Base-by-base conservation (phyloP, 1,284 basidiomycete species). In the Pseudozyma hubeiensis region DNA sequence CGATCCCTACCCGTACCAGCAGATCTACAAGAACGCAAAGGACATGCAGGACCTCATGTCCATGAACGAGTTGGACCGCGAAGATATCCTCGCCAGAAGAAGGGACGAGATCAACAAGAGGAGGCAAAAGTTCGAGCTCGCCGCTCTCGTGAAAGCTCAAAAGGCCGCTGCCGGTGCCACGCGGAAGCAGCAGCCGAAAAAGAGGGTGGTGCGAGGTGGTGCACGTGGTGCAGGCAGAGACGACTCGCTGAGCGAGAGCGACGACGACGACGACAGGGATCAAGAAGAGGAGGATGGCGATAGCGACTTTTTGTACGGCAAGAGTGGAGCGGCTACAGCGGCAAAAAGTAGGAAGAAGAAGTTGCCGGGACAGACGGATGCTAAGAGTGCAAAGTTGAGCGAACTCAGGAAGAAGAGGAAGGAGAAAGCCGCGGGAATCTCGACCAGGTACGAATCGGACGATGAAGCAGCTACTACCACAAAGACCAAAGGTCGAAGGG, bases 61-160 rank as follows among this genome's bases (percentile, higher is more conserved):
- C 33, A 88, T 96, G 88, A 89, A 91, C 41, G 94, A 97, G 85
- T 88, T 97, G 69, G 91, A 95, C 68, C 89, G 95, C 48, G 94
- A 97, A 85, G 90, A 90, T 30, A 91, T 93, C 54, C 88, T 97
- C 13, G 90, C 92, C 0, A 87, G 89, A 55, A 89, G 94, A 8
- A 87, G 90, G 47, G 93, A 94, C 65, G 90, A 94, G 85, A 89
- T 92, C 85, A 91, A 93, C 81, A 88, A 90, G 71, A 87, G 90
- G 63, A 88, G 90, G 75, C 92, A 94, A 85, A 89, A 90, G 77
- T 87, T 88, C 49, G 89, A 91, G 71, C 86, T 97, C 4, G 89
- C 91, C 41, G 89, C 90, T 72, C 90, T 97, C 88, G 88, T 92
- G 47, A 88, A 89, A 64, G 88, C 87, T 16, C 88, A 91, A 81